These are phyloP conservation scores for Ustilago sp. DNA, from an alignment of 1,284 basidiomycete genomes.

Conservation along the genomic window DNA sequence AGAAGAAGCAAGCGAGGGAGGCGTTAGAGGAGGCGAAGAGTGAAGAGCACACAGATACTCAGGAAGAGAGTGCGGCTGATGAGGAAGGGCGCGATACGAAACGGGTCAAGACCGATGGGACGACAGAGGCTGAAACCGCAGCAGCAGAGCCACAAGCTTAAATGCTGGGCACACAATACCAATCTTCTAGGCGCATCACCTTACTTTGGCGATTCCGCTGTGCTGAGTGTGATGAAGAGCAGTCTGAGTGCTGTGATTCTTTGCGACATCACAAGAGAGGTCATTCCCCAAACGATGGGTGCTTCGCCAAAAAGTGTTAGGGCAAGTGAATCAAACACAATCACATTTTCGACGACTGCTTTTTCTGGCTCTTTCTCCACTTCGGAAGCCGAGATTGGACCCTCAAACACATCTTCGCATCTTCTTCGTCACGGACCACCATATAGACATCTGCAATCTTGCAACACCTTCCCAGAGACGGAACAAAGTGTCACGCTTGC, in stretches of 20 bases:
- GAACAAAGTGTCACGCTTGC: not conserved
- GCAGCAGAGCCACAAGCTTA: constrained; percentile 6
- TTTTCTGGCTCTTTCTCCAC: constrained; percentile 4
- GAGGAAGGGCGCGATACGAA: constrained; percentile 25
- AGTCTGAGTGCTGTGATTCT: no score
- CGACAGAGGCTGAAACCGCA: not conserved
- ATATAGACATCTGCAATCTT: not conserved
- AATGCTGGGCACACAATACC: not conserved
- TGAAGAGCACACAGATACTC: constrained; percentile 8
- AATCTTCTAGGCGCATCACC: no score
- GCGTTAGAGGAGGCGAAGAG: not conserved
- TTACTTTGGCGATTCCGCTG: no score
- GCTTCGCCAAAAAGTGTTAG: not conserved
- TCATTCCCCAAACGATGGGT: no score
- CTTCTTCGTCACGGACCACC: not conserved
- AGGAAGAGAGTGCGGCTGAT: constrained; percentile 12
- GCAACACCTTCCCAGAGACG: not conserved
- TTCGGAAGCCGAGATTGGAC: not conserved
- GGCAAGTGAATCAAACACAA: not conserved
- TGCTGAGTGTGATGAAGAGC: no score
- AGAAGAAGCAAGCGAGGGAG: not conserved
- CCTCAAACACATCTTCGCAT: not conserved
- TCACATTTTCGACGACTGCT: not conserved
- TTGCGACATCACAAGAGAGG: no score
- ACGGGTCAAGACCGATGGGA: constrained; percentile 22